Conservation (phyloP, 2,329 filamentous ascomycete species). For the Diaporthe ampelina region DNA sequence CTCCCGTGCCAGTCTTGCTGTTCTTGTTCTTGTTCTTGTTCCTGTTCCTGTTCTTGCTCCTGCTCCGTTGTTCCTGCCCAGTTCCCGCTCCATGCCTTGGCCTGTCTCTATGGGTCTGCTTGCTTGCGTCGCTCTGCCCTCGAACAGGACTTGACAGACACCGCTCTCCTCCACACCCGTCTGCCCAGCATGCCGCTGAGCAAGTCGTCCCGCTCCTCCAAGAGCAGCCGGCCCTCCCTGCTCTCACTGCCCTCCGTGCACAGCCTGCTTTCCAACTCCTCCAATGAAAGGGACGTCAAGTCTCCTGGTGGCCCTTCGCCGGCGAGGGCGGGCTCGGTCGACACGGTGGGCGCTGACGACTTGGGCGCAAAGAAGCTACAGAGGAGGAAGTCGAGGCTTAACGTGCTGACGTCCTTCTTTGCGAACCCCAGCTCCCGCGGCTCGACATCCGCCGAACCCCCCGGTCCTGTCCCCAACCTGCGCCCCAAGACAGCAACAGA, state of each 20-base stretch:
- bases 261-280: constrained; percentile 35
- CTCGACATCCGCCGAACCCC: constrained; percentile 22
- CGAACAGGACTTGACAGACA: constrained; percentile 18
- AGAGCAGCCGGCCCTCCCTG: constrained; percentile 39
- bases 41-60: not conserved
- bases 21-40: not conserved
- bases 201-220: constrained; percentile 42
- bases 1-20: not conserved
- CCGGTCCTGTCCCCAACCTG: constrained; percentile 13
- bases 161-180: constrained; percentile 3
- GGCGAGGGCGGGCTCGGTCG: constrained; percentile 25
- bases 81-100: constrained; percentile 13
- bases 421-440: constrained; percentile 37
- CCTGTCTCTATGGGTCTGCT: not conserved
- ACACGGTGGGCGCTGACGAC: constrained; percentile 23
- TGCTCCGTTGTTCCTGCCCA: constrained; percentile 8
- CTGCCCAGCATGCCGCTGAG: constrained; percentile 42
- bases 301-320: constrained; percentile 32
- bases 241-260: constrained; percentile 39
- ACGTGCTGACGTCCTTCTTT: constrained; percentile 41
- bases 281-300: constrained; percentile 31
- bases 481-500: constrained; percentile 40
- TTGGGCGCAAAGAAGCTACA: constrained; percentile 28
- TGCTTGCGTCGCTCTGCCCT: constrained; percentile 20
- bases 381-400: constrained; percentile 40